Evolutionary conservation across 768 basidiomycete genomes (phyloP).

Genomic region (Tulasnella sp.): DNA sequence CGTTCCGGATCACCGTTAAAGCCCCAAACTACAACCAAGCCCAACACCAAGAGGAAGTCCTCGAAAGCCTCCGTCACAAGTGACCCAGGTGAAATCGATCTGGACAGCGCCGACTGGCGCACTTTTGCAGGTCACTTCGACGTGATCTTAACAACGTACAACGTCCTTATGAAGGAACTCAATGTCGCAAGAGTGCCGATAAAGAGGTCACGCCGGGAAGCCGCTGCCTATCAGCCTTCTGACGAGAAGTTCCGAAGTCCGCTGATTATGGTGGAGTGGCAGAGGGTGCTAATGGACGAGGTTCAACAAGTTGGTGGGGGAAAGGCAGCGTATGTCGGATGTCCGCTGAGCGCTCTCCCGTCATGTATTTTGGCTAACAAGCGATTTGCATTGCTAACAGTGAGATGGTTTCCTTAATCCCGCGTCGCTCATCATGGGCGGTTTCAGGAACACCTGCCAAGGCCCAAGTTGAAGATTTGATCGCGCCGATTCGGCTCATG

Average conservation of each 20-base stretch:
- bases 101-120: conserved; percentile 45
- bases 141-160: conserved; percentile 77
- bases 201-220: conserved; percentile 63
- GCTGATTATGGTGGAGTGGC: conserved; percentile 74
- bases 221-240: conserved; percentile 52
- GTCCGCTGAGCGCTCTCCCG: neutral
- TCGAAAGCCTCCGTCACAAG: neutral
- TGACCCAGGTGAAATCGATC: conserved; percentile 20
- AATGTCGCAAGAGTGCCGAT: conserved; percentile 69
- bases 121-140: conserved; percentile 65
- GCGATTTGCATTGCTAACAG: conserved; percentile 39
- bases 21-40: neutral
- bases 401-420: conserved; percentile 88
- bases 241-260: conserved; percentile 63
- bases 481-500: conserved; percentile 67
- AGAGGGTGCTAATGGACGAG: conserved; percentile 91
- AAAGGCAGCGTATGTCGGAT: conserved; percentile 60
- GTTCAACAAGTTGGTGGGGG: conserved; percentile 86
- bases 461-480: conserved; percentile 66
- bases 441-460: conserved; percentile 90
- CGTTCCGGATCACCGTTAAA: neutral
- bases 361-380: conserved; percentile 8
- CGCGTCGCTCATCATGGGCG: conserved; percentile 75
- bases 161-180: conserved; percentile 63
- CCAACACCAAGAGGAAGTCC: conserved; percentile 26